These are phyloP conservation scores for Cinnamomum micranthum DNA, from an alignment of 164 flowering plant species.

Conservation along the genomic window DNA sequence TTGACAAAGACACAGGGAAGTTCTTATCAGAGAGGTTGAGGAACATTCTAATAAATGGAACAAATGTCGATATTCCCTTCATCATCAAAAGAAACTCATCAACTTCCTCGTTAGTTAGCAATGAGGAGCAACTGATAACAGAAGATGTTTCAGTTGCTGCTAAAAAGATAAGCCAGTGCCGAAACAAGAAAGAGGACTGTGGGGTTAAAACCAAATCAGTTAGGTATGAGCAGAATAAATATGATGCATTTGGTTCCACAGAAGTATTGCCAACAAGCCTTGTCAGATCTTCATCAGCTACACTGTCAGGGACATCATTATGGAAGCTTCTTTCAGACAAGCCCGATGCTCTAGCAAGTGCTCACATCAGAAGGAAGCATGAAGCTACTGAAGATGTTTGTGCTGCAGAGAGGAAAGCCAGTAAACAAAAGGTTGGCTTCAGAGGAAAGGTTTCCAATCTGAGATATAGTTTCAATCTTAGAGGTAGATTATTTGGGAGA, in stretches of 20 bases:
- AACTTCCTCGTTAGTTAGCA: constrained; percentile 27
- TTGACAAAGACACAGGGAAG: constrained; percentile 56
- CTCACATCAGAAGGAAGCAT: constrained; percentile 80
- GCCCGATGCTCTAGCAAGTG: constrained; percentile 70
- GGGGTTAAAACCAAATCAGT: constrained; percentile 59
- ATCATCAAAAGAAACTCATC: constrained; percentile 28
- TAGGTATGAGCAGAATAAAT: constrained; percentile 46
- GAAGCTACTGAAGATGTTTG: constrained; percentile 49
- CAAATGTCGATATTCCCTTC: constrained; percentile 14
- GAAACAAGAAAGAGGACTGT: constrained; percentile 30
- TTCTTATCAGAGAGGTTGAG: constrained; percentile 68
- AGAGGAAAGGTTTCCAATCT: constrained; percentile 72
- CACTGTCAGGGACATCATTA: constrained; percentile 85
- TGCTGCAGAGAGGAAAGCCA: constrained; percentile 37
- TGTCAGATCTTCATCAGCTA: constrained; percentile 84
- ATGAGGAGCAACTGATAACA: constrained; percentile 22
- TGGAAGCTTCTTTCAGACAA: constrained; percentile 92
- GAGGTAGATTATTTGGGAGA: constrained; percentile 67
- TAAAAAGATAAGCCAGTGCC: constrained; percentile 25
- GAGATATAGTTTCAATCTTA: constrained; percentile 53
- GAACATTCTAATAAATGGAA: constrained; percentile 54
- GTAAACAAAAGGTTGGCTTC: constrained; percentile 64
- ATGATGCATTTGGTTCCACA: constrained; percentile 24
- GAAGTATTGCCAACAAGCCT: constrained; percentile 74
- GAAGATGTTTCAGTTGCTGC: constrained; percentile 20